Evolutionary conservation across 371 early-diverging fungal genomes (phyloP).

Genomic region (Syncephalastrum monosporum): DNA sequence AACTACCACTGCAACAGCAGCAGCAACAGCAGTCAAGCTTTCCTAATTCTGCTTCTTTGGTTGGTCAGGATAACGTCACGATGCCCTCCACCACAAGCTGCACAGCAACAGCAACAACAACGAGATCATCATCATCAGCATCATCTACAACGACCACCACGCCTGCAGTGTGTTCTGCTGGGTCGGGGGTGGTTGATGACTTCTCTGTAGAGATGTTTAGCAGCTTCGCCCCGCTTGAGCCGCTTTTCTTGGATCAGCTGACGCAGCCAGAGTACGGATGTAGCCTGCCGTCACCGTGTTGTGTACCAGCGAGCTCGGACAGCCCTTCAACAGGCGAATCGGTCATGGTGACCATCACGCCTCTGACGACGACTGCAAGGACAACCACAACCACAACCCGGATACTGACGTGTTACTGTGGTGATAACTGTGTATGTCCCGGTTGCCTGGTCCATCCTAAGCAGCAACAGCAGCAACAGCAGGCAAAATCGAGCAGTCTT

Average conservation of each 20-base stretch:
- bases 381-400: not conserved
- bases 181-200: no score
- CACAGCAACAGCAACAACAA: not conserved
- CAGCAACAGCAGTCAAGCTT: not conserved
- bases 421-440: constrained; percentile 7
- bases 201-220: no score
- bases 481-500: no score
- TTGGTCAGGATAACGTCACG: not conserved
- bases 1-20: not conserved
- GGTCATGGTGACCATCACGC: constrained; percentile 18
- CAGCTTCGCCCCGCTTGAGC: no score
- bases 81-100: not conserved
- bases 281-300: not conserved
- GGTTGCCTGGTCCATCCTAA: constrained; percentile 9
- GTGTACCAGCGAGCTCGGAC: not conserved
- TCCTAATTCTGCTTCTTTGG: not conserved
- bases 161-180: not conserved
- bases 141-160: not conserved
- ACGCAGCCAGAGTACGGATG: no score
- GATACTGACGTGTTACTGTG: constrained; percentile 15
- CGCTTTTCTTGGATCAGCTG: no score
- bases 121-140: no score
- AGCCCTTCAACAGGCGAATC: constrained; percentile 12
- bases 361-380: not conserved
- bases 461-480: no score